Evolutionary conservation across 2,329 filamentous ascomycete species (phyloP), one percentile per base, ranked within the genome.

Genomic region (Aspergillus aculeatinus): DNA sequence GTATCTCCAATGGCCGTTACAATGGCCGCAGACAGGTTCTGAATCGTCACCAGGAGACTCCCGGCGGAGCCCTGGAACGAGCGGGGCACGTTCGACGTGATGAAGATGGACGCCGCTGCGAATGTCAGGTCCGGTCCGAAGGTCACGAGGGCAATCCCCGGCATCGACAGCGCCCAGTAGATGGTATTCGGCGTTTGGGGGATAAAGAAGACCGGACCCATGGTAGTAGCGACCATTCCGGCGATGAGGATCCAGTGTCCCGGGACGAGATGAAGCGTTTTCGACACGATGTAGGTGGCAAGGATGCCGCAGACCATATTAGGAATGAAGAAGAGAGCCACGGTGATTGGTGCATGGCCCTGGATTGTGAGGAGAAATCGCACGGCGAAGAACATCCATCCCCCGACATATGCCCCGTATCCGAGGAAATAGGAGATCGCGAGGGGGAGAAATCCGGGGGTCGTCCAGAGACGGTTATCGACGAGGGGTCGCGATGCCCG

Each of bases 41-140:
- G 77, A 47, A 78, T 74, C 19, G 77, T 80, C 5, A 80, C 75
- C 0, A 81, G 65, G 61, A 80, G 59, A 48, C 77, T 79, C 1
- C 77, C 79, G 0, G 78, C 79, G 7, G 73, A 73, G 1, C 77
- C 78, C 58, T 81, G 79, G 58, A 79, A 80, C 1, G 73, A 77
- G 9, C 76, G 60, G 1, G 74, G 74, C 5, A 80, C 77, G 51
- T 74, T 77, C 9, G 71, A 76, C 0, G 77, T 80, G 62, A 80
- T 78, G 65, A 79, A 79, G 48, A 80, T 80, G 21, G 74, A 75
- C 0, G 77, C 77, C 0, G 78, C 78, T 0, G 77, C 78, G 57
- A 80, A 80, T n/a, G 74, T 74, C 60, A 81, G 68, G 60, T 81
- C 78, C 0, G 77, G 78, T 0, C 77, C 79, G 31, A 81, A 79